Base-by-base conservation (phyloP, 2,329 filamentous ascomycete genomes). In the Apiospora phragmitis region DNA sequence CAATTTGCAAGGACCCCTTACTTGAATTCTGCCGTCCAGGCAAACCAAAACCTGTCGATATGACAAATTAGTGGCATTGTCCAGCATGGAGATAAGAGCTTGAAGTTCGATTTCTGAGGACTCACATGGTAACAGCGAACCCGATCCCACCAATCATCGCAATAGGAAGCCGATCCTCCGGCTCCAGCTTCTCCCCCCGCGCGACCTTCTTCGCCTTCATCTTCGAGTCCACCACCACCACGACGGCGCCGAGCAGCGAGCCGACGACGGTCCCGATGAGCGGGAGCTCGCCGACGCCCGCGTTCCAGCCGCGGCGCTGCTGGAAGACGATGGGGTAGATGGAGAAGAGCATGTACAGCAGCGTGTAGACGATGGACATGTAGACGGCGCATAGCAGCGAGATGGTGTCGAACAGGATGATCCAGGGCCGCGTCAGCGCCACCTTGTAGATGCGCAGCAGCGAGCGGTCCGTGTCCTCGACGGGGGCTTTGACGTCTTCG, bases 301-400 rank as follows among this genome's bases (percentile, higher is more conserved):
- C 73, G 72, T 87, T 89, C 86, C 87, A 89, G 0, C 85, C 86
- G 2, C 86, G 82, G 73, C 78, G 82, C 66, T 86, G 77, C 72
- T 87, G 84, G 73, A 87, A 88, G 7, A 89, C 84, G 49, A 88
- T 86, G 3, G 84, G 86, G 69, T 89, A 89, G 70, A 88, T 88
- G 29, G 81, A 85, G 77, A 90, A 89, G 14, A 90, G 82, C 87
- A 90, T 89, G 77, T 88, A 88, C 11, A 87, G 79, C 1, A 88
- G 79, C 7, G 80, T 83, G 71, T 88, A 89, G 4, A 88, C 85
- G 14, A 89, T 81, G 1, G 83, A 82, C 75, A 88, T 80, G 74
- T 89, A 89, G 41, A 89, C 76, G 18, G 87, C 86, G 70, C 83
- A 82, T 4, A 86, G 78, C 68, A 88, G 81, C 0, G 85, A 87